Percentiles rank a stretch among this genome's conserved stretches.
phyloP scores from a whole-genome alignment of 352 stramenopile genomes.

The Phytopythium cucurbitacearum region DNA sequence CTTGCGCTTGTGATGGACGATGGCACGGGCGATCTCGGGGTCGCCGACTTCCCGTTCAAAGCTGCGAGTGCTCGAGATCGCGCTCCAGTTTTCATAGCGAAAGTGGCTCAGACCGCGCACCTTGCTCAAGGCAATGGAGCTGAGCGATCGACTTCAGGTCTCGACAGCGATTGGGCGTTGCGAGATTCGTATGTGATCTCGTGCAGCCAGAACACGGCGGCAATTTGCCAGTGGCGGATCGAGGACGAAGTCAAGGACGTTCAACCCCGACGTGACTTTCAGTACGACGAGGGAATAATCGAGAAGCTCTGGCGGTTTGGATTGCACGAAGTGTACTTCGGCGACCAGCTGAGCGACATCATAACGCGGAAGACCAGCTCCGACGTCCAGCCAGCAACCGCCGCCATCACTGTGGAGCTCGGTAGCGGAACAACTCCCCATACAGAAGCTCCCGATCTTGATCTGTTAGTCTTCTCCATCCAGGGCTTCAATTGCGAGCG shows the following conservation, averaged over 20 bases:
- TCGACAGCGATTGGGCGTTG: slow-evolving; percentile 42
- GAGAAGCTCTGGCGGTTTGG: slow-evolving; percentile 15
- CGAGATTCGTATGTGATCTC: slow-evolving; percentile 56
- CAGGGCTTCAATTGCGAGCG: slow-evolving; percentile 45
- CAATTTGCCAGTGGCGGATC: slow-evolving; percentile 72
- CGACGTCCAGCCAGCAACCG: too few species aligned
- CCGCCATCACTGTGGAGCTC: too few species aligned
- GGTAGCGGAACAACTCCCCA: too few species aligned
- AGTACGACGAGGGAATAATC: slow-evolving; percentile 18
- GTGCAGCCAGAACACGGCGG: slow-evolving; percentile 31
- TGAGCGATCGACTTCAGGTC: too few species aligned
- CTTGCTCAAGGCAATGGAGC: background rate
- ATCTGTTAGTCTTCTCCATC: slow-evolving; percentile 41
- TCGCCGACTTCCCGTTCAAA: background rate
- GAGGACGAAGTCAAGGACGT: slow-evolving; percentile 39
- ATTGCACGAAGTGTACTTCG: slow-evolving; percentile 46
- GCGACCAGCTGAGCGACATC: background rate
- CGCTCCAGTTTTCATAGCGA: background rate
- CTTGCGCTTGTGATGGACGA: background rate
- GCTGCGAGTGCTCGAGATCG: too few species aligned
- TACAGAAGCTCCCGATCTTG: slow-evolving; percentile 52
- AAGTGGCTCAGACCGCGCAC: slow-evolving; percentile 1
- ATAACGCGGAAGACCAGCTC: too few species aligned
- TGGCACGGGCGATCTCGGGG: background rate
- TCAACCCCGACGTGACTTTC: slow-evolving; percentile 27